phyloP scores from a whole-genome alignment of 495 filamentous ascomycete species.

The Platismatia glauca region DNA sequence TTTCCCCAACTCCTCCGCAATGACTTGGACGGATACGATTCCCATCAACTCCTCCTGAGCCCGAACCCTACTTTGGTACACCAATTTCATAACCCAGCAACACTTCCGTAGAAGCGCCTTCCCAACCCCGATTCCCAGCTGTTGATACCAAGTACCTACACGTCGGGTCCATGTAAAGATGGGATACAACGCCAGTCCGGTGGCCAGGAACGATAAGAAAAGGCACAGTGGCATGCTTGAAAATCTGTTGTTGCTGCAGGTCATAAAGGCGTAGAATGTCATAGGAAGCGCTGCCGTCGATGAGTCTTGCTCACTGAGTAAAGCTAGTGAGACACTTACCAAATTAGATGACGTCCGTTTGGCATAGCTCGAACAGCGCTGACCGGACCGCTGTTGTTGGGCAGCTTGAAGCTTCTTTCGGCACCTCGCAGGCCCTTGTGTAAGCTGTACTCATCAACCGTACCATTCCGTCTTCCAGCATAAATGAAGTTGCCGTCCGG shows the following conservation, averaged over 20 bases:
- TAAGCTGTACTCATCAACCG: constrained; percentile 87
- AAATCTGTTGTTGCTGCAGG: constrained; percentile 54
- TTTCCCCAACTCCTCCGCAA: constrained; percentile 1
- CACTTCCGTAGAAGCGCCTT: constrained; percentile 85
- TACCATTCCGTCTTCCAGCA: constrained; percentile 83
- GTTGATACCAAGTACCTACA: constrained; percentile 85
- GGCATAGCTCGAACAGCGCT: constrained; percentile 82
- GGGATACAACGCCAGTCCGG: constrained; percentile 79
- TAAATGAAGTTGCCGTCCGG: constrained; percentile 95
- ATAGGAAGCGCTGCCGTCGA: constrained; percentile 60
- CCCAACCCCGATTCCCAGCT: constrained; percentile 90
- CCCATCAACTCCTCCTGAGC: background rate
- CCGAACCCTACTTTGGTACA: constrained; percentile 27
- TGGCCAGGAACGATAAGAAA: constrained; percentile 94
- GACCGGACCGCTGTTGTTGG: constrained; percentile 78
- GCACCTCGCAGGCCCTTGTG: constrained; percentile 71
- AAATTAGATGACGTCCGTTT: constrained; percentile 87
- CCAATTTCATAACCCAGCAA: constrained; percentile 90
- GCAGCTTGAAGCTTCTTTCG: constrained; percentile 81
- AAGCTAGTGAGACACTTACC: constrained; percentile 39
- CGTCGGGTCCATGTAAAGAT: constrained; percentile 75
- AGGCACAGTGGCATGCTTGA: constrained; percentile 72
- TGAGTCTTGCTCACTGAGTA: constrained; percentile 2
- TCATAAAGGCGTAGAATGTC: constrained; percentile 94
- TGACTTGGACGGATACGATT: background rate